Evolutionary conservation across 1,284 basidiomycete genomes (phyloP), one percentile per base, ranked within the genome.

Genomic region (Irpex sp.): DNA sequence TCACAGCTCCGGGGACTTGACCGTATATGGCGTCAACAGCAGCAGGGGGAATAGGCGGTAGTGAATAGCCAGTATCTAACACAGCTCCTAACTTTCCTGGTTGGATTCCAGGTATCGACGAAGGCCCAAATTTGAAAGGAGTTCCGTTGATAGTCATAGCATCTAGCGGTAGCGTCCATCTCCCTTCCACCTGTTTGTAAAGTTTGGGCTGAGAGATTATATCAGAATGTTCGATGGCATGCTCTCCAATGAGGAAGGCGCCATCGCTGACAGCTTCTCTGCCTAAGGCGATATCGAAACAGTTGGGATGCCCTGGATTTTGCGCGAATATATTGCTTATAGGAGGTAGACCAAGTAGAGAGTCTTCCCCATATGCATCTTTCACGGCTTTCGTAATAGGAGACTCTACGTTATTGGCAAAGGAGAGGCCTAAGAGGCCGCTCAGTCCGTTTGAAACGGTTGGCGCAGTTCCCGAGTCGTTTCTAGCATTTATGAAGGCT

Each of bases 181-280:
- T 46, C 26, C 63, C 59, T 49, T 68, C 8, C 87, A 81, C 49
- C 90, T 80, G 66, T 82, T 75, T 59, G 57, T 15, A 33, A 8
- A 74, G 69, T 62, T 62, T 59, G 11, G 71, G 70, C 58, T 68
- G 66, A 50, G 63, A 46, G 6, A 62, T 46, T 46, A 74, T 63
- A n/a, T 61, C 36, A 53, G 63, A 62, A 57, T 71, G 68, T 35
- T 68, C 68, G 26, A 26, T 26, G 26, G 26, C 26, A 26, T 26
- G 26, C 26, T 26, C 26, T 4, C 26, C 26, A 26, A 26, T 72
- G 26, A 70, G 60, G 68, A 74, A 71, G 3, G 60, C 58, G 17
- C 74, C 71, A 26, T 26, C 31, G 66, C 61, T 4, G 64, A 63
- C 8, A 65, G 61, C 58, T 68, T 68, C 49, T 66, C 65, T 68